Evolutionary conservation across 2,329 filamentous ascomycete species (phyloP).

Genomic region (Epichloe bromicola): DNA sequence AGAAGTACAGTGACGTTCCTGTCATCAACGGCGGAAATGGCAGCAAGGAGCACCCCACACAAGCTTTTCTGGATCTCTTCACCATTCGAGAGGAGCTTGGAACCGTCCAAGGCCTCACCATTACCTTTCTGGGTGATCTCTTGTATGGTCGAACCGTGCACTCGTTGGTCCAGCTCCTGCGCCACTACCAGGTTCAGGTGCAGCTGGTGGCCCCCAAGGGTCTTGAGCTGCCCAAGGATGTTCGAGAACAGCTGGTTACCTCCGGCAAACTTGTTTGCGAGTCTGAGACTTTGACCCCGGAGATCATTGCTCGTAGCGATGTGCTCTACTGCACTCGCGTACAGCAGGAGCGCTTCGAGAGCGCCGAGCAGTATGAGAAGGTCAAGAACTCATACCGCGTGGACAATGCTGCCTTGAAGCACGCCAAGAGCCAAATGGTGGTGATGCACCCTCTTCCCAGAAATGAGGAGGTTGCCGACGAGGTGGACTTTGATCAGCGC

Average conservation of each 20-base stretch:
- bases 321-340: slow-evolving; percentile 95
- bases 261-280: slow-evolving; percentile 69
- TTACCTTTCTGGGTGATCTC: slow-evolving; percentile 91
- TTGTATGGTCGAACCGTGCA: slow-evolving; percentile 90
- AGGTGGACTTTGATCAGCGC: slow-evolving; percentile 94
- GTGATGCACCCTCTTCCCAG: slow-evolving; percentile 92
- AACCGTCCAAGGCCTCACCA: slow-evolving; percentile 86
- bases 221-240: slow-evolving; percentile 61
- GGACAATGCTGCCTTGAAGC: slow-evolving; percentile 78
- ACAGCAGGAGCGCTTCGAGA: slow-evolving; percentile 91
- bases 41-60: slow-evolving; percentile 89
- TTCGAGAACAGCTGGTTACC: slow-evolving; percentile 56
- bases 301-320: slow-evolving; percentile 76
- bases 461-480: slow-evolving; percentile 85
- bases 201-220: slow-evolving; percentile 79
- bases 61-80: slow-evolving; percentile 95
- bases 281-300: slow-evolving; percentile 66
- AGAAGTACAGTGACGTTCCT: slow-evolving; percentile 78
- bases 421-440: slow-evolving; percentile 85
- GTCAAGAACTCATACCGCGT: slow-evolving; percentile 84
- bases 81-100: slow-evolving; percentile 96
- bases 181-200: slow-evolving; percentile 88
- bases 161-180: slow-evolving; percentile 84
- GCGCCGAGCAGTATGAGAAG: slow-evolving; percentile 64
- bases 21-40: slow-evolving; percentile 97